Percentiles rank a stretch among this genome's conserved stretches.
Evolutionary conservation across 495 filamentous ascomycete species (phyloP).

Genomic region (Tuber brumale): DNA sequence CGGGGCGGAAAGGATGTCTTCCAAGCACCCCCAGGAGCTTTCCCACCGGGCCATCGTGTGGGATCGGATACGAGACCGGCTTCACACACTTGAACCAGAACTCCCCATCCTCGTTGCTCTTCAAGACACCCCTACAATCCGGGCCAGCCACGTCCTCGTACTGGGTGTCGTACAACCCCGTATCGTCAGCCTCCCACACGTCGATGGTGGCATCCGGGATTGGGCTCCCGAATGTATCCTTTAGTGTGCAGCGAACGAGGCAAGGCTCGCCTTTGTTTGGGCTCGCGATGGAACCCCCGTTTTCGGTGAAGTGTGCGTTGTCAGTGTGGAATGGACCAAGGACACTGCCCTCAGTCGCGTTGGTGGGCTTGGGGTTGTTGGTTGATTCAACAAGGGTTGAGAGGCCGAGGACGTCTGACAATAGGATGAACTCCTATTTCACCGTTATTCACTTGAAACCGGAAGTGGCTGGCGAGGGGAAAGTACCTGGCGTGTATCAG

Average conservation of each 20-base stretch:
- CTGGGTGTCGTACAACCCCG: constrained; percentile 87
- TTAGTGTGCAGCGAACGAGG: constrained; percentile 69
- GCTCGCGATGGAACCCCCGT: constrained; percentile 64
- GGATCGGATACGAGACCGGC: constrained; percentile 85
- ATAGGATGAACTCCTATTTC: constrained; percentile 83
- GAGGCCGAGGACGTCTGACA: constrained; percentile 83
- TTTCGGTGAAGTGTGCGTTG: constrained; percentile 60
- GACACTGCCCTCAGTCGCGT: constrained; percentile 77
- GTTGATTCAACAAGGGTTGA: constrained; percentile 85
- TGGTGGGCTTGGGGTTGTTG: constrained; percentile 77
- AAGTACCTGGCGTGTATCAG: constrained; percentile 60
- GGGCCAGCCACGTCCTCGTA: constrained; percentile 61
- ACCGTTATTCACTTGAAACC: neutral
- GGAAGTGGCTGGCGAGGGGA: neutral
- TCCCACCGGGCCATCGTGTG: constrained; percentile 83
- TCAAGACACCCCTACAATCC: constrained; percentile 75
- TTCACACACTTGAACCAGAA: constrained; percentile 89
- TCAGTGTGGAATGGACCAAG: constrained; percentile 92
- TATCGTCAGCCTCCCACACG: constrained; percentile 89
- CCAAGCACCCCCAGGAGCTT: constrained; percentile 62
- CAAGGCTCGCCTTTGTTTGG: constrained; percentile 65
- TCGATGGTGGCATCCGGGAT: constrained; percentile 69
- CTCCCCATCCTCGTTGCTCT: constrained; percentile 58
- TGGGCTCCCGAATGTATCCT: constrained; percentile 61
- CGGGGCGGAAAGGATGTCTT: constrained; percentile 74